Conservation (phyloP, 768 basidiomycete species). For the Mrakia gelida region DNA sequence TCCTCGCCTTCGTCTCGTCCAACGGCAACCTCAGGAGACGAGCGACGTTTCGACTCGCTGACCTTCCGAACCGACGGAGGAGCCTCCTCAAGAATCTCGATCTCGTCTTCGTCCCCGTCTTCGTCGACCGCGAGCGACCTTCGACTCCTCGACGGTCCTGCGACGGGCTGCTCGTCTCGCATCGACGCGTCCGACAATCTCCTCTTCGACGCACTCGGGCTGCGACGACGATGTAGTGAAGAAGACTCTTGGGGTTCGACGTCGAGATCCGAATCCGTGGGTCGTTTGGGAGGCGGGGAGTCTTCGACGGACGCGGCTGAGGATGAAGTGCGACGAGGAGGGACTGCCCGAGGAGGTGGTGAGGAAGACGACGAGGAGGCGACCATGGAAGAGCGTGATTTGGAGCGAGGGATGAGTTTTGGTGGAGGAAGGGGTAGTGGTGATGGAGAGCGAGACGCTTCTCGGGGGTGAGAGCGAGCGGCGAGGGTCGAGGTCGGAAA, state of each 20-base stretch:
- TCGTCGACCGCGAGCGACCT: conserved; percentile 1
- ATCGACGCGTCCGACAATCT: background rate
- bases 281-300: background rate
- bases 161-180: background rate
- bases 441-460: background rate
- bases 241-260: background rate
- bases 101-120: background rate
- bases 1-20: conserved; percentile 15
- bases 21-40: background rate
- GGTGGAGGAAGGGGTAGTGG: background rate
- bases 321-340: background rate
- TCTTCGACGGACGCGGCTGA: background rate
- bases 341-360: background rate
- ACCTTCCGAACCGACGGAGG: background rate
- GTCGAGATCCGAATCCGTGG: background rate
- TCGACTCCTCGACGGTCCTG: background rate
- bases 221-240: background rate
- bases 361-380: background rate
- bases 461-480: background rate
- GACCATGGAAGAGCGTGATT: background rate
- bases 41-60: background rate
- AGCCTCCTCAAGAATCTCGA: background rate
- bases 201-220: background rate
- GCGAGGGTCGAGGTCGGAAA: background rate
- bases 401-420: background rate